Evolutionary conservation across 2,329 filamentous ascomycete species (phyloP).

Genomic region (Mariannaea sp.): DNA sequence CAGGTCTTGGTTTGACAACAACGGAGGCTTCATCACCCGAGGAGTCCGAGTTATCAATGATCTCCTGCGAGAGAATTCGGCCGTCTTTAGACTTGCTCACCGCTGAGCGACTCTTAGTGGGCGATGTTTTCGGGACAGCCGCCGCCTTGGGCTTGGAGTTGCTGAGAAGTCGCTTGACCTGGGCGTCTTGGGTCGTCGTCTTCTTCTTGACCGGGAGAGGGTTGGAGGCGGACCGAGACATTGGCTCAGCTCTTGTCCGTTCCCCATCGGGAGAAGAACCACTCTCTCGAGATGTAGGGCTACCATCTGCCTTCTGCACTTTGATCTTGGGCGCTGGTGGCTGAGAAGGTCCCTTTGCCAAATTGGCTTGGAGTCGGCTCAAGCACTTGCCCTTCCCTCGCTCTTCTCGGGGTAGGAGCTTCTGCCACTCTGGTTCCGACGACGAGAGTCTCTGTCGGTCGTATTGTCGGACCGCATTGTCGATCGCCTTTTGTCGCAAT

Average conservation of each 20-base stretch:
- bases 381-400: constrained; percentile 63
- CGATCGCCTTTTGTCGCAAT: constrained; percentile 63
- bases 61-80: constrained; percentile 59
- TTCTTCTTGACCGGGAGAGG: constrained; percentile 62
- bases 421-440: constrained; percentile 65
- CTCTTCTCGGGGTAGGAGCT: constrained; percentile 61
- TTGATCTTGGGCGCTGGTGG: constrained; percentile 57
- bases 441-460: constrained; percentile 62
- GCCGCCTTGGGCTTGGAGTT: constrained; percentile 44
- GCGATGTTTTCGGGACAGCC: constrained; percentile 42
- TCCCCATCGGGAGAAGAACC: constrained; percentile 38
- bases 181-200: constrained; percentile 55
- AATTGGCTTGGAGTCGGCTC: constrained; percentile 63
- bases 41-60: constrained; percentile 61
- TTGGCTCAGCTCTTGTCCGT: constrained; percentile 45
- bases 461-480: constrained; percentile 64
- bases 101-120: constrained; percentile 48
- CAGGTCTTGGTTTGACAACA: constrained; percentile 42
- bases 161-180: constrained; percentile 59
- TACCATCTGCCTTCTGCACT: constrained; percentile 56
- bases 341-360: constrained; percentile 57
- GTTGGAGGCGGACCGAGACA: constrained; percentile 58
- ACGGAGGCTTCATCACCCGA: constrained; percentile 55
- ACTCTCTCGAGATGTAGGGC: constrained; percentile 47
- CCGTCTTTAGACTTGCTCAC: constrained; percentile 46